Evolutionary conservation across 208 protist genomes (phyloP).

Genomic region (Trypanosoma scelopori): DNA sequence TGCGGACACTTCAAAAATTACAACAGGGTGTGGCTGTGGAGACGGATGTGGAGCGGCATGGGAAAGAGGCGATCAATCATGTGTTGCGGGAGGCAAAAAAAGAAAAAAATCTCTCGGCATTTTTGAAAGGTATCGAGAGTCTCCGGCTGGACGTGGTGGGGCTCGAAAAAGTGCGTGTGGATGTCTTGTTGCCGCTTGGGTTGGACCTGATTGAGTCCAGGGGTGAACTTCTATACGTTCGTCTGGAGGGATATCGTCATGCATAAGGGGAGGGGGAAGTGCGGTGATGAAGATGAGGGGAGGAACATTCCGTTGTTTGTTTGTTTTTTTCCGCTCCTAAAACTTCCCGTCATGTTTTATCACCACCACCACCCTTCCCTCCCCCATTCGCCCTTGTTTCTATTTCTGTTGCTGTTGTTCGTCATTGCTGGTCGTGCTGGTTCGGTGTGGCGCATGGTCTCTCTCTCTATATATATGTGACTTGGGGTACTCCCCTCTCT

Average conservation of each 20-base stretch:
- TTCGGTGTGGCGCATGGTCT: too few relatives aligned
- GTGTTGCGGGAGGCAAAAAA: slow-evolving; percentile 1
- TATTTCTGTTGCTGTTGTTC: too few relatives aligned
- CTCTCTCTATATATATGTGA: too few relatives aligned
- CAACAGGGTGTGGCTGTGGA: neutral
- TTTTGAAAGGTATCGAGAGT: slow-evolving; percentile 12
- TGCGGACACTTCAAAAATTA: slow-evolving; percentile 22
- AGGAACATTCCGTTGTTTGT: slow-evolving; percentile 20
- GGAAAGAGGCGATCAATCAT: slow-evolving; percentile 5
- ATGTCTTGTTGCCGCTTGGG: slow-evolving; percentile 41
- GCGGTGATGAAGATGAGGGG: neutral
- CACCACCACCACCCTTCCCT: too few relatives aligned
- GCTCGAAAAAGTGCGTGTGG: slow-evolving; percentile 20
- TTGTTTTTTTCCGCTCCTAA: slow-evolving; percentile 16
- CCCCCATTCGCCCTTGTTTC: too few relatives aligned
- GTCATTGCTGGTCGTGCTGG: too few relatives aligned
- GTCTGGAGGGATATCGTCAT: slow-evolving; percentile 7
- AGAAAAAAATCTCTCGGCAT: neutral
- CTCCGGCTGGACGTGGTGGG: slow-evolving; percentile 22
- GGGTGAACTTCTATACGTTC: slow-evolving; percentile 39
- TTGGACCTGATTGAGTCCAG: slow-evolving; percentile 19
- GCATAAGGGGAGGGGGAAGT: neutral
- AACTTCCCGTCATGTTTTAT: too few relatives aligned
- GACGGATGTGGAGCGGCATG: neutral
- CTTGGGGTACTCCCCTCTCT: too few relatives aligned